A percentile compares a stretch with the other conserved stretches of the same genome.
These are phyloP conservation scores for Arthrobotrys entomopaga DNA, from an alignment of 2,329 filamentous ascomycete genomes.

Conservation along the genomic window DNA sequence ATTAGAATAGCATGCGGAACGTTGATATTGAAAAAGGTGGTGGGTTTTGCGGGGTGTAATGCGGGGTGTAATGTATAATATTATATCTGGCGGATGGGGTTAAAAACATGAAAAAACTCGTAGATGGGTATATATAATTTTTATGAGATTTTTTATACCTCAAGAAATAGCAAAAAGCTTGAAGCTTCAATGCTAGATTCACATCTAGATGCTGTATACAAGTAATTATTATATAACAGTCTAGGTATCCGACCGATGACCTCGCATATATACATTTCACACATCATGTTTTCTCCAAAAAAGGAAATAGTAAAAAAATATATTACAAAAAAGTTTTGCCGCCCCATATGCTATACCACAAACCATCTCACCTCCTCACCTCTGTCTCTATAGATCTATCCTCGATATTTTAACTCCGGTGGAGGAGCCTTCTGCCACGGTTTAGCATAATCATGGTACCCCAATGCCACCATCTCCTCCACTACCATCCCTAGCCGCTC, in stretches of 20 bases:
- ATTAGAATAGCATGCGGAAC: slow-evolving; percentile 13
- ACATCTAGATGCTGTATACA: not conserved
- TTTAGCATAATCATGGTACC: slow-evolving; percentile 36
- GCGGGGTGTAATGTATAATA: slow-evolving; percentile 28
- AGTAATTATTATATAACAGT: not conserved
- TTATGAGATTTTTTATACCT: not conserved
- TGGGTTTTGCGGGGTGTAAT: not conserved
- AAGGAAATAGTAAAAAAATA: slow-evolving; percentile 16
- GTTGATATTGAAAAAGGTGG: not conserved
- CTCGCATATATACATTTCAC: slow-evolving; percentile 21
- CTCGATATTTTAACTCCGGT: no score
- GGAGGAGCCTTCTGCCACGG: slow-evolving; percentile 15
- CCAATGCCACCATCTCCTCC: slow-evolving; percentile 59
- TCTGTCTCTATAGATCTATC: no score
- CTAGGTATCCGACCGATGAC: slow-evolving; percentile 1
- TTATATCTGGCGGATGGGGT: not conserved
- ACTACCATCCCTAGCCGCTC: slow-evolving; percentile 60
- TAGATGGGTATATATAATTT: no score
- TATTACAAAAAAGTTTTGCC: slow-evolving; percentile 31
- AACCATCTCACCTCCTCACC: no score
- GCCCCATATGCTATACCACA: not conserved
- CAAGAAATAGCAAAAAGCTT: not conserved
- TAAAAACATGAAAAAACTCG: no score
- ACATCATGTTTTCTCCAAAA: not conserved
- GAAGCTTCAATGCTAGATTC: not conserved